phyloP scores from a whole-genome alignment of 2,329 filamentous ascomycete genomes.

The Aspergillus alliaceus region DNA sequence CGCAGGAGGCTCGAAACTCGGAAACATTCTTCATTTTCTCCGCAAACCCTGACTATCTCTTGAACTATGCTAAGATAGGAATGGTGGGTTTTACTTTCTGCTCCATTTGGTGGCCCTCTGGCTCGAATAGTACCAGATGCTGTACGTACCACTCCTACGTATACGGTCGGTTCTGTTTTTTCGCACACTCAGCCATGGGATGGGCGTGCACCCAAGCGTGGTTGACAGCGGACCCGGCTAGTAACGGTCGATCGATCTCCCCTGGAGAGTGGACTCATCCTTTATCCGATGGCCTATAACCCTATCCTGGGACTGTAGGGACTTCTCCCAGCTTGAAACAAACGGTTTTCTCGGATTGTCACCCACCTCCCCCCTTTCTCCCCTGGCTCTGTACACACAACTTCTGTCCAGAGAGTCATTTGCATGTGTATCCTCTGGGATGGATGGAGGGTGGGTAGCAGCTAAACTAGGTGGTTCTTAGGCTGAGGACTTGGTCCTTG shows the following conservation, averaged over 20 bases:
- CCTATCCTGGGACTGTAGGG: not conserved
- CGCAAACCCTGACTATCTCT: conserved; percentile 18
- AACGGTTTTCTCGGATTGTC: not conserved
- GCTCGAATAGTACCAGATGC: not conserved
- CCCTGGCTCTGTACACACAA: not conserved
- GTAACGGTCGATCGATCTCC: conserved; percentile 6
- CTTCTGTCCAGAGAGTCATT: conserved; percentile 1
- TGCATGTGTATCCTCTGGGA: conserved; percentile 12
- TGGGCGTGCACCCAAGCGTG: not conserved
- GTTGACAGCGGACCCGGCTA: conserved; percentile 8
- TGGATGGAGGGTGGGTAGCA: conserved; percentile 25
- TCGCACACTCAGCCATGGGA: not conserved
- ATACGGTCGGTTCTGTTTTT: not conserved
- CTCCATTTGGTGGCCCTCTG: conserved; percentile 9
- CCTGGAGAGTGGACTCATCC: not conserved
- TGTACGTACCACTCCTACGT: conserved; percentile 12
- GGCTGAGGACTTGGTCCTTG: conserved; percentile 17
- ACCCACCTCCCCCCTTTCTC: not conserved
- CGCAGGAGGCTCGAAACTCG: conserved; percentile 19
- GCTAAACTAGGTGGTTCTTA: conserved; percentile 24
- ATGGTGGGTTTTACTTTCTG: conserved; percentile 11
- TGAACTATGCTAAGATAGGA: conserved; percentile 7
- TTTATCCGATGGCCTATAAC: not conserved
- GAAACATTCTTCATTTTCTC: conserved; percentile 13
- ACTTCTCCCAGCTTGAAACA: not conserved